Percentiles rank a stretch among this genome's conserved stretches.
Evolutionary conservation across 2,329 filamentous ascomycete genomes (phyloP).

Genomic region (Elsinoe ampelina): DNA sequence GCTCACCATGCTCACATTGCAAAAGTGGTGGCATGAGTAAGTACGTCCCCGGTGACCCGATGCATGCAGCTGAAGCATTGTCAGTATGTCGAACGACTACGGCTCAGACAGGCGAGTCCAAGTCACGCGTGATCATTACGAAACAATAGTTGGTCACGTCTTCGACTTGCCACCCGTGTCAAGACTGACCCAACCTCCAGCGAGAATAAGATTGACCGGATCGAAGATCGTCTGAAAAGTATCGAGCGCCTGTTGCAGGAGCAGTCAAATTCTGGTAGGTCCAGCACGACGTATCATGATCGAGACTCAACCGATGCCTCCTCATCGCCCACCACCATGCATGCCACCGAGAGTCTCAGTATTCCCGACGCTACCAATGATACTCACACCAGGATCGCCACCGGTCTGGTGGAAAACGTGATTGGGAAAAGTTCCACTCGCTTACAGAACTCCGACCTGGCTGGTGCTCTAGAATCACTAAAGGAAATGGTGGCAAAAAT

Average conservation of each 20-base stretch:
- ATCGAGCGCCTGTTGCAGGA: constrained; percentile 18
- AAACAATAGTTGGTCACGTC: constrained; percentile 14
- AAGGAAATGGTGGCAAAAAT: constrained; percentile 15
- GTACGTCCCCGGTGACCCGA: background rate
- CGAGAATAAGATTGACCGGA: constrained; percentile 21
- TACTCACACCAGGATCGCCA: background rate
- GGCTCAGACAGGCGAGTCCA: constrained; percentile 2
- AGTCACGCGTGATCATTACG: constrained; percentile 15
- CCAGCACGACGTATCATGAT: background rate
- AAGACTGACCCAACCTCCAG: background rate
- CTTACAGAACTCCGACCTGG: constrained; percentile 14
- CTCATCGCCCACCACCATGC: background rate
- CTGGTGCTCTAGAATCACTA: constrained; percentile 13
- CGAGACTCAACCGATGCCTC: too few species aligned
- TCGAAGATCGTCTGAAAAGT: constrained; percentile 18
- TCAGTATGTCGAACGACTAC: constrained; percentile 15
- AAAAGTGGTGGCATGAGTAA: constrained; percentile 1
- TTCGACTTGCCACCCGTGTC: background rate
- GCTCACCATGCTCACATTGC: constrained; percentile 15
- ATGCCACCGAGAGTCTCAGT: background rate
- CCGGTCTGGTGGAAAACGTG: constrained; percentile 1
- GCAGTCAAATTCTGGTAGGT: background rate
- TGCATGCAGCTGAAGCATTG: background rate
- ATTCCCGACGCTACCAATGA: background rate
- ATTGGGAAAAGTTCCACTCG: constrained; percentile 12